Conservation (phyloP, 2,329 filamentous ascomycete genomes). For the Ophiostoma triangulosporum region DNA sequence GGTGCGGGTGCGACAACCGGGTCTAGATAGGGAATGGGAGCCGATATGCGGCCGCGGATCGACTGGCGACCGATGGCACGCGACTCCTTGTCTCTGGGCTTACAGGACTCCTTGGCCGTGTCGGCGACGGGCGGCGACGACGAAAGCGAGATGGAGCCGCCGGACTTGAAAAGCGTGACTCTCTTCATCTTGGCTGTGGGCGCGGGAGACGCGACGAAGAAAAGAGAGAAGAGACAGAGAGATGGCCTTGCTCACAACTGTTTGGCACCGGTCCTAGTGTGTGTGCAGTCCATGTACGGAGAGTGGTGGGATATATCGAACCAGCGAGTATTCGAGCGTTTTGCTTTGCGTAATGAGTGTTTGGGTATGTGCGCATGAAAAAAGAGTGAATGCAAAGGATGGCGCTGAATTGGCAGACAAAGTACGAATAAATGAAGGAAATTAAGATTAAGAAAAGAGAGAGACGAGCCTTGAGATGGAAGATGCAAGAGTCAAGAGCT, state of each 20-base stretch:
- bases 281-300: not conserved
- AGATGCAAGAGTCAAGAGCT: not conserved
- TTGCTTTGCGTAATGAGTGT: too few relatives aligned
- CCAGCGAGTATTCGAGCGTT: not conserved
- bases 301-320: not conserved
- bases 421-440: not conserved
- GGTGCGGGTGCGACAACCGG: conserved; percentile 21
- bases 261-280: not conserved
- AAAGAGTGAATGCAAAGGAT: too few relatives aligned
- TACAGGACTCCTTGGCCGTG: conserved; percentile 14
- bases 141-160: not conserved
- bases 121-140: conserved; percentile 22
- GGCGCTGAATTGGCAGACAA: too few relatives aligned
- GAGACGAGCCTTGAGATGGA: not conserved
- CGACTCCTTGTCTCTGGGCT: not conserved
- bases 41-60: conserved; percentile 47
- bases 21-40: conserved; percentile 42
- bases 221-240: not conserved
- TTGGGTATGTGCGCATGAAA: too few relatives aligned
- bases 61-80: conserved; percentile 25
- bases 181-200: conserved; percentile 5
- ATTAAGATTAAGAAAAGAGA: not conserved
- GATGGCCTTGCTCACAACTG: not conserved
- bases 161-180: conserved; percentile 30
- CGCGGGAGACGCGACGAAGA: not conserved